Evolutionary conservation across 148 eudicot genomes (phyloP), one percentile per base, ranked within the genome.

Genomic region (Pouteria glomerata): DNA sequence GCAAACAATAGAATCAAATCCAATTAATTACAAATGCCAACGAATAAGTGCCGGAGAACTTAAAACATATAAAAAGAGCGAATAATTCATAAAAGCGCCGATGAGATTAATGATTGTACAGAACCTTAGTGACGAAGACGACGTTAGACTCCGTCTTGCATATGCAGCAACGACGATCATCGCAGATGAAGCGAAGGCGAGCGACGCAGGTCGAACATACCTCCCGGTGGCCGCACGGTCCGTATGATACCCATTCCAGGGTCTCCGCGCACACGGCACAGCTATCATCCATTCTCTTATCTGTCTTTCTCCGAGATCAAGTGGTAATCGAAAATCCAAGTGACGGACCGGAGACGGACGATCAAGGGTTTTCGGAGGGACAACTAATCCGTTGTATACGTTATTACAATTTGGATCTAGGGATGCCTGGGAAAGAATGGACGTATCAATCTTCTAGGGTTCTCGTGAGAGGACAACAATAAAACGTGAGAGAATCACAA

Each of bases 201-300:
- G 86, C 90, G 16, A 96, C 96, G 70, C 99, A 96, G 52, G 94
- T 96, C 23, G 99, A 92, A 72, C 99, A 96, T 0, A 96, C 97
- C 50, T 96, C 99, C 34, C 87, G 85, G 76, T 96, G 97, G 19
- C 96, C 97, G 27, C 99, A 92, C 0, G 83, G 66, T 1, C 97
- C 97, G 48, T 92, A 96, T 0, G 94, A 96, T 14, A 95, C 97
- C 99, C 99, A 96, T 78, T 96, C 97, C 3, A 93, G 80, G 52
- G 67, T 74, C 30, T 89, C 97, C 0, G 97, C 94, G 73, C 98
- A 90, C 24, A 93, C 98, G 2, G 95, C 98, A 73, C 97, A 93
- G 63, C 92, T 88, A 82, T 93, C 98, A 59, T 93, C 98, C 98
- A 93, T 93, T 15, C 35, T 53, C 30, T 8, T 12, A n/a, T 53